Base-by-base conservation (phyloP, 768 basidiomycete genomes). In the Candolleomyces efflorescens region DNA sequence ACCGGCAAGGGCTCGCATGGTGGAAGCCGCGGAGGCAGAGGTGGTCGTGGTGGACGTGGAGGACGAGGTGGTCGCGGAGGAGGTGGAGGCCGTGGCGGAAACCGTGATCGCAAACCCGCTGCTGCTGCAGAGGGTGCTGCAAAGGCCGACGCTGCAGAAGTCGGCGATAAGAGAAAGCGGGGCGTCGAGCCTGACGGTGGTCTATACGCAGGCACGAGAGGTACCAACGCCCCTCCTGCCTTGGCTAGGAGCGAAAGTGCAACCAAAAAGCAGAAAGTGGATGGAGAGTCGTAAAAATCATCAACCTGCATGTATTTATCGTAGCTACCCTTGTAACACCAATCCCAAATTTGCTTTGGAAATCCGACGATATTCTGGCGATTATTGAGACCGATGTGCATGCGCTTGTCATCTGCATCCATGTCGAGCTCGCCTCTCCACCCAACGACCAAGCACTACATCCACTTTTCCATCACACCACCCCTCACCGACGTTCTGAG, bases 131-230 rank as follows among this genome's bases (percentile, higher is more conserved):
- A 72, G 11, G 62, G 67, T 41, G 62, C 50, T 7, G 52, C 67
- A 2, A 65, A 63, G 11, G 74, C 67, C 3, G 79, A 74, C 7
- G 83, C 82, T 43, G 74, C 75, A 2, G 56, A 59, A 58, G 68
- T 74, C 1, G 89, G 88, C 26, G 87, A 87, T 62, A 92, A 92
- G 75, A 76, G 90, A 59, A 92, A 91, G 68, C 82, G 88, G 39
- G 84, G 79, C 1, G 76, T 89, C 0, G 90, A 91, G 65, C 89
- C 89, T 1, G 90, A 91, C 64, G 90, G 89, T 62, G 90, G 86
- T 0, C 82, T 85, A 2, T 82, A 86, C 63, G 76, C 79, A 24
- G 89, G 89, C 10, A 69, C 84, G 11, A 80, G 89, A 22, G 89
- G 89, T 0, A 77, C 73, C 7, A 76, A 72, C 32, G 85, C 84